phyloP scores from a whole-genome alignment of 768 basidiomycete species.

The Amanita muscaria region DNA sequence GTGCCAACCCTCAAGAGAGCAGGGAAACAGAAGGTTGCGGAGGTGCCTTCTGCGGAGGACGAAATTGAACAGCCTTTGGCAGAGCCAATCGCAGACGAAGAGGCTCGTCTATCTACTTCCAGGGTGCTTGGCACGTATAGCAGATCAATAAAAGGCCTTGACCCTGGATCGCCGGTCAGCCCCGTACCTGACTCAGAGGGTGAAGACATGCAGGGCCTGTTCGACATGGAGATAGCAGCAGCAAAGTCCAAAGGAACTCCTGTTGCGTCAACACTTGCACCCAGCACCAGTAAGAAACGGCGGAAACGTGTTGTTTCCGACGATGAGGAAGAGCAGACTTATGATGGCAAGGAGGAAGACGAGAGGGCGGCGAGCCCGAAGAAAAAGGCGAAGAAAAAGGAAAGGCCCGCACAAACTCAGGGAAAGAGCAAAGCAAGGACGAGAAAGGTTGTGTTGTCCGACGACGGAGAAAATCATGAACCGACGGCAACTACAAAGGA shows the following conservation, averaged over 20 bases:
- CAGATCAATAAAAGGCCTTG: not conserved
- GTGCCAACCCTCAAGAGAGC: slow-evolving; percentile 15
- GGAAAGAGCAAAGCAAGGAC: slow-evolving; percentile 13
- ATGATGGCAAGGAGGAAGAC: slow-evolving; percentile 8
- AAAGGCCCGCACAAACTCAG: not conserved
- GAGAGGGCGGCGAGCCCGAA: slow-evolving; percentile 1
- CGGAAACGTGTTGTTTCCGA: slow-evolving; percentile 18
- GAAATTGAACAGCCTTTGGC: no score
- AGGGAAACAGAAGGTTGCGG: slow-evolving; percentile 24
- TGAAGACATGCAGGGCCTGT: slow-evolving; percentile 10
- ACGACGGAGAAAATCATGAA: slow-evolving; percentile 23
- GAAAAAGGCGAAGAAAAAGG: slow-evolving; percentile 14
- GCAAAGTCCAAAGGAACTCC: not conserved
- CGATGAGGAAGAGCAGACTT: slow-evolving; percentile 10
- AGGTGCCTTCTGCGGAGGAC: slow-evolving; percentile 21
- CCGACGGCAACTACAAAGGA: not conserved
- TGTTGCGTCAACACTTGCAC: not conserved
- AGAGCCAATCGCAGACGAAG: no score
- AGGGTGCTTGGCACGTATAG: no score
- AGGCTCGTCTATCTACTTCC: no score
- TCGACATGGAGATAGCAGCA: not conserved
- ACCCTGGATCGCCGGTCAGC: slow-evolving; percentile 15
- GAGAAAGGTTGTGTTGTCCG: slow-evolving; percentile 22
- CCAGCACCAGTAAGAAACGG: slow-evolving; percentile 14
- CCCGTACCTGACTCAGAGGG: slow-evolving; percentile 21